Base-by-base conservation (phyloP, 2,329 filamentous ascomycete species). In the Neofusicoccum cordaticola region DNA sequence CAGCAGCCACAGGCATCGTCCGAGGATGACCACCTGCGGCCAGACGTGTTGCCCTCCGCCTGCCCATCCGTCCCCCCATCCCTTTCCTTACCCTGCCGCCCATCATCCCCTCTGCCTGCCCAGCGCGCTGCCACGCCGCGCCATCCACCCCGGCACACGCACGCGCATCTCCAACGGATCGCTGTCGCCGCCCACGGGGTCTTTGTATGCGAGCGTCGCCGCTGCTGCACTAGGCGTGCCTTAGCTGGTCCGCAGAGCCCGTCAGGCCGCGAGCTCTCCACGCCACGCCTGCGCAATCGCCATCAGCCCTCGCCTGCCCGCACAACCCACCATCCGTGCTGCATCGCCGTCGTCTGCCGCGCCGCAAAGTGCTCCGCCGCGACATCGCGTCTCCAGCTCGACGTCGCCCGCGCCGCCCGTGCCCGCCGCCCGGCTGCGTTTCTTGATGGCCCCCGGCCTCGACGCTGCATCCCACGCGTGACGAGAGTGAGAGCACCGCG, bases 1-100 rank as follows among this genome's bases (percentile, higher is more conserved):
- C 41, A 60, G 56, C 56, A 58, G 56, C 56, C 56, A 58, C 56
- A 45, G 56, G 70, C 70, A 67, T 65, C 64, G 63, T 50, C 62
- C 45, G 42, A 57, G 37, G 22, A 64, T 51, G 56, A 51, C 63
- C 31, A 22, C 63, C 17, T 58, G 22, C 53, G 39, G 39, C 51
- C 34, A 62, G 22, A 51, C 60, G 39, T 22, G 39, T 44, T 31
- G 57, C 35, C 27, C 47, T 35, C 31, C 47, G 52, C 67, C 63
- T 64, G 42, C 39, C 35, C 47, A 62, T 62, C 64, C 65, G 53
- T 61, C 50, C 3, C 62, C 35, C 44, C 61, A 63, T 60, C 56
- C 62, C 48, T 51, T 65, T 13, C 19, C 35, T 50, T n/a, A 35
- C 58, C 52, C 27, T 47, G 63, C 37, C 65, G 34, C 22, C 37